These are phyloP conservation scores for Arthrobotrys sphaeroides DNA, from an alignment of 2,329 filamentous ascomycete species.

Conservation along the genomic window DNA sequence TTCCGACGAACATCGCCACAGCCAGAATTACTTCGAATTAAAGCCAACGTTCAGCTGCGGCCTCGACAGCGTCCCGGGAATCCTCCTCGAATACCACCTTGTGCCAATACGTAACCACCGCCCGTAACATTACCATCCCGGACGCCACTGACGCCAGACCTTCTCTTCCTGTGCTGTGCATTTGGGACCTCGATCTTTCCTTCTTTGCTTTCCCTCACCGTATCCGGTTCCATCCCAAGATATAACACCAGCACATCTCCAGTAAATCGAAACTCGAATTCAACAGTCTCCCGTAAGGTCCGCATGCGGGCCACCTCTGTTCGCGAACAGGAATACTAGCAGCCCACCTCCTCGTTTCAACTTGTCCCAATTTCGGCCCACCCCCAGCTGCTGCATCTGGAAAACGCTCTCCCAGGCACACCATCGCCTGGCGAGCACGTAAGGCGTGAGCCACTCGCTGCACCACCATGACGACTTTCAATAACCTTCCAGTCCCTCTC, in stretches of 20 bases:
- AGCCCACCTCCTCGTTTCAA: constrained; percentile 48
- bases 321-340: constrained; percentile 42
- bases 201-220: not conserved
- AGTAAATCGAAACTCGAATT: constrained; percentile 12
- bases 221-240: constrained; percentile 14
- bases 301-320: constrained; percentile 35
- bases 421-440: constrained; percentile 44
- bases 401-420: constrained; percentile 53
- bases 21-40: not conserved
- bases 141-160: constrained; percentile 7
- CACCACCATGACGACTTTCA: constrained; percentile 47
- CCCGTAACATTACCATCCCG: not conserved
- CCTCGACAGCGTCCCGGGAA: not conserved
- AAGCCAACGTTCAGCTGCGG: not conserved
- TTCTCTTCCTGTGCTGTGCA: not conserved
- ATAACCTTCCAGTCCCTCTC: constrained; percentile 53
- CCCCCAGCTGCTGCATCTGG: constrained; percentile 52
- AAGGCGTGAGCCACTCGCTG: constrained; percentile 9
- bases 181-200: not conserved
- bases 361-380: constrained; percentile 35
- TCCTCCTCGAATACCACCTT: not conserved
- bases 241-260: not conserved
- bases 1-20: constrained; percentile 30
- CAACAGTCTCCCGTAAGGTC: not conserved
- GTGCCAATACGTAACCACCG: not conserved